phyloP scores from a whole-genome alignment of 768 basidiomycete species.

The Auricularia sp. region DNA sequence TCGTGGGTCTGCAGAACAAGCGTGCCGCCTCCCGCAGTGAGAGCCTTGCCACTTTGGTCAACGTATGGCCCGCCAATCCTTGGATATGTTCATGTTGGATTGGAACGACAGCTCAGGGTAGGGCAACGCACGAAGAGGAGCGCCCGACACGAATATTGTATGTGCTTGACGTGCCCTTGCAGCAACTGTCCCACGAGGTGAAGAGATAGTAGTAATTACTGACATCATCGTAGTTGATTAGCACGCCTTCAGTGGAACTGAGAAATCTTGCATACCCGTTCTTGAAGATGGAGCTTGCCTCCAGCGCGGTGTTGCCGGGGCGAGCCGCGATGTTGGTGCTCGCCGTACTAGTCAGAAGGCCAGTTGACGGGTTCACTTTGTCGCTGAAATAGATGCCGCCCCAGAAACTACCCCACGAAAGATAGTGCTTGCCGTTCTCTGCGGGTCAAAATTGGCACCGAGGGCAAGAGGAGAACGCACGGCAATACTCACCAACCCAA shows the following conservation, averaged over 20 bases:
- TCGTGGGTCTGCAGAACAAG: conserved; percentile 38
- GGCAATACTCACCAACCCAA: conserved; percentile 26
- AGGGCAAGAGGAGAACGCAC: not conserved
- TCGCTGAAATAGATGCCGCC: not conserved
- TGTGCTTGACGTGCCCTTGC: conserved; percentile 39
- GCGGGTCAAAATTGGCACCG: not conserved
- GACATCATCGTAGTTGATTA: conserved; percentile 24
- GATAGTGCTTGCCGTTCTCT: conserved; percentile 37
- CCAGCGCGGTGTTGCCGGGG: not conserved
- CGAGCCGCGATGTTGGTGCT: not conserved
- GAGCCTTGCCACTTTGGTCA: conserved; percentile 35
- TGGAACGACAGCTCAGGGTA: too few relatives aligned
- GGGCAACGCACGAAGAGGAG: conserved; percentile 28
- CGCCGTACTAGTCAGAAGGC: not conserved
- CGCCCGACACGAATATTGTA: conserved; percentile 54
- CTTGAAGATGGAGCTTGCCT: not conserved
- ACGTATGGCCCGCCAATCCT: conserved; percentile 38
- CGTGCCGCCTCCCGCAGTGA: conserved; percentile 43
- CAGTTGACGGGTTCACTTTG: not conserved
- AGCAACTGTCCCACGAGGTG: conserved; percentile 46
- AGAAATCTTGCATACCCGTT: not conserved
- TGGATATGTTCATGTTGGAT: too few relatives aligned
- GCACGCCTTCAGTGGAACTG: conserved; percentile 37
- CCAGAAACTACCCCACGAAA: conserved; percentile 49
- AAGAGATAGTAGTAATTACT: conserved; percentile 46